Base-by-base conservation (phyloP, 768 basidiomycete genomes). In the Kwoniella dejecticola region DNA sequence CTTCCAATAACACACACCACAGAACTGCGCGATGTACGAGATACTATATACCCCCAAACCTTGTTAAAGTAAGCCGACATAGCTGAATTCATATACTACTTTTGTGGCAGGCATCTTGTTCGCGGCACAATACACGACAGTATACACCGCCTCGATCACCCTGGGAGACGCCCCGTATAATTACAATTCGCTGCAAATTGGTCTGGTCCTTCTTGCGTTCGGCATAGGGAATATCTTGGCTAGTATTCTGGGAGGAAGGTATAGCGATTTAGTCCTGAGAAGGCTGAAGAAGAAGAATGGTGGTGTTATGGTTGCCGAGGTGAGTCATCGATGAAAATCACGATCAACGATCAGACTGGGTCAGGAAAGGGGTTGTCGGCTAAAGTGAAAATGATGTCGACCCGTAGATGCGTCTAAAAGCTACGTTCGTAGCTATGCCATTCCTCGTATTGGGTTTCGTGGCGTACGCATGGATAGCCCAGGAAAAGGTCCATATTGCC, bases 71-170 rank as follows among this genome's bases (percentile, higher is more conserved):
- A n/a, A n/a, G n/a, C n/a, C n/a, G n/a, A n/a, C n/a, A n/a, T n/a
- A n/a, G n/a, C n/a, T n/a, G n/a, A n/a, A n/a, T n/a, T n/a, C n/a
- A n/a, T n/a, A n/a, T n/a, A n/a, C n/a, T n/a, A n/a, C n/a, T n/a
- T 48, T 12, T 38, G 38, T 36, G 29, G 7, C 64, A 87, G 90
- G 88, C 15, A 71, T 89, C 23, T 78, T 87, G 11, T 93, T 89
- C 69, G 88, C 86, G 0, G 87, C 86, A 52, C 84, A 82, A 38
- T 92, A 88, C 76, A 82, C 84, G 44, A 82, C 93, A 36, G 80
- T 85, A 2, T 94, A 91, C 74, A 89, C 89, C 0, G 85, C 85
- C 15, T 83, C 89, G 7, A 83, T 88, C 60, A 90, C 89, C 0
- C 82, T 94, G 11, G 78, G 33, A 33, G 63, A 81, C 6, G 74